A percentile compares a stretch with the other conserved stretches of the same genome.
Evolutionary conservation across 495 filamentous ascomycete genomes (phyloP).

Genomic region (Cercophora samala): DNA sequence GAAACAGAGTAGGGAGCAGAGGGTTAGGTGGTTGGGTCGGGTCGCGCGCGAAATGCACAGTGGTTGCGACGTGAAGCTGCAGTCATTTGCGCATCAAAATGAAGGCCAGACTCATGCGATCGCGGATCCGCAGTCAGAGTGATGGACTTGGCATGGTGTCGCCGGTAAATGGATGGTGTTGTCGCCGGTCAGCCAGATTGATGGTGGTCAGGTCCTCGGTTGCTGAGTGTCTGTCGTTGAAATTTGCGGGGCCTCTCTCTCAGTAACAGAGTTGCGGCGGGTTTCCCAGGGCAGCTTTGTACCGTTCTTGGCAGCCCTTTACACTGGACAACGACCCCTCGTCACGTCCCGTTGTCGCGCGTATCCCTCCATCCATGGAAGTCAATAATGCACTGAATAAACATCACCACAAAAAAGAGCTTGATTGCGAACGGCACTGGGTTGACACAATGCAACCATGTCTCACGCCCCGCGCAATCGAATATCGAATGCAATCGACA

Average conservation of each 20-base stretch:
- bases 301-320: slow-evolving; percentile 16
- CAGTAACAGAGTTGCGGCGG: slow-evolving; percentile 3
- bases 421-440: background rate
- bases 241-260: slow-evolving; percentile 28
- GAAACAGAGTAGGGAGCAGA: slow-evolving; percentile 12
- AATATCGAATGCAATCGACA: slow-evolving; percentile 53
- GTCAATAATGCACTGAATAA: background rate
- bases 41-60: slow-evolving; percentile 44
- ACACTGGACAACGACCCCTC: slow-evolving; percentile 11
- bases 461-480: slow-evolving; percentile 43
- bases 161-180: slow-evolving; percentile 32
- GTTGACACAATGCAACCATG: slow-evolving; percentile 42
- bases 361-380: slow-evolving; percentile 15
- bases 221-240: slow-evolving; percentile 29
- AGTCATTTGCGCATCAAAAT: slow-evolving; percentile 37
- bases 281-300: slow-evolving; percentile 8
- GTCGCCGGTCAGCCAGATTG: slow-evolving; percentile 10
- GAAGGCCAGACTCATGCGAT: slow-evolving; percentile 39
- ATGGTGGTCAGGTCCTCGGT: slow-evolving; percentile 24
- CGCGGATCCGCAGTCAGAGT: slow-evolving; percentile 28
- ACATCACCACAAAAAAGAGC: background rate
- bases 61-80: slow-evolving; percentile 42
- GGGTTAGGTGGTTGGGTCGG: slow-evolving; percentile 25
- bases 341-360: slow-evolving; percentile 19
- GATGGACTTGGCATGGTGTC: slow-evolving; percentile 40